Evolutionary conservation across 176 grass and related monocot genomes (phyloP).

Genomic region (Eragrostis curvula): DNA sequence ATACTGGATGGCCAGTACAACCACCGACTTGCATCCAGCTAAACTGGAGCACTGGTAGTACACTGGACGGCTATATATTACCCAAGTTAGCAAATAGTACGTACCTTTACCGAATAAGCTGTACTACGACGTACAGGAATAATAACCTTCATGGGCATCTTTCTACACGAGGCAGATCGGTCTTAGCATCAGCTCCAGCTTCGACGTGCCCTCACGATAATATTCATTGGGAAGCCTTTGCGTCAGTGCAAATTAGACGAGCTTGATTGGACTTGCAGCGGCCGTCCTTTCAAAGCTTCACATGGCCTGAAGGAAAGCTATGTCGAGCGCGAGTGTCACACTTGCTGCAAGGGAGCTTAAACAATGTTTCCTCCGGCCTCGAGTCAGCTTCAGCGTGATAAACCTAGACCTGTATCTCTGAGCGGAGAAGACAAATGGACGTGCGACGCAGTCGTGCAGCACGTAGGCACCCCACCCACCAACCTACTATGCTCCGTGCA

Average conservation of each 20-base stretch:
- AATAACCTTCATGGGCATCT: not conserved
- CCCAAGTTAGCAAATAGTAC: not conserved
- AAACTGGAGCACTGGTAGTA: not conserved
- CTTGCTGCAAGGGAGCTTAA: slow-evolving; percentile 22
- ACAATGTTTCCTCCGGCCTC: not conserved
- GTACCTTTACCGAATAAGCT: slow-evolving; percentile 14
- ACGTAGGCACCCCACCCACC: slow-evolving; percentile 8
- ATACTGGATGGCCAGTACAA: not conserved
- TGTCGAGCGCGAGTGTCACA: slow-evolving; percentile 30
- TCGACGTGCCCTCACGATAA: slow-evolving; percentile 44
- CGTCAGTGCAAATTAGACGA: slow-evolving; percentile 13
- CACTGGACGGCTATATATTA: not conserved
- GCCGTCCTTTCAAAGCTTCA: slow-evolving; percentile 37
- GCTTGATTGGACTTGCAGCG: not conserved
- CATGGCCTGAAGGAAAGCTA: slow-evolving; percentile 34
- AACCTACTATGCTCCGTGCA: slow-evolving; percentile 28
- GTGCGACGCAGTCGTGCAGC: slow-evolving; percentile 52
- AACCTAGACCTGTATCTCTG: slow-evolving; percentile 23
- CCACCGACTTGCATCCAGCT: slow-evolving; percentile 18
- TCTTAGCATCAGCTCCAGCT: not conserved
- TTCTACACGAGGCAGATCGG: not conserved
- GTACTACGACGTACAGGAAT: slow-evolving; percentile 24
- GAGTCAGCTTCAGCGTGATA: slow-evolving; percentile 17
- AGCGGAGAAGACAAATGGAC: slow-evolving; percentile 36
- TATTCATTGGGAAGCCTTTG: not conserved